Conservation (phyloP, 2,329 filamentous ascomycete species). For the Aspergillus alliaceus region DNA sequence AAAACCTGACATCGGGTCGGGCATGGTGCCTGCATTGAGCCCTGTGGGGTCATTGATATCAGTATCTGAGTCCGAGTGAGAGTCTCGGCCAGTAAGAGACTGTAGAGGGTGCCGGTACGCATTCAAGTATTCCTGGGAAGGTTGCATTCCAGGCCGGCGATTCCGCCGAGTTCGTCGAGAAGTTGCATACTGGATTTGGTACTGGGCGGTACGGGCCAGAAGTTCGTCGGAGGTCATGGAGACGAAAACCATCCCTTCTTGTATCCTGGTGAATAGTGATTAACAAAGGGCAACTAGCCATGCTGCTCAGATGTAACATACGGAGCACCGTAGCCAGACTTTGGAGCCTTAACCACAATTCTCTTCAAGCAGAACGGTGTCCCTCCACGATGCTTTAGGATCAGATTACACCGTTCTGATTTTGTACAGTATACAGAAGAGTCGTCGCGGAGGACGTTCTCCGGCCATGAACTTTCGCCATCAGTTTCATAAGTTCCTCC, state of each 20-base stretch:
- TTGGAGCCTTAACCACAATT: slow-evolving; percentile 82
- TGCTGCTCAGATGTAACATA: slow-evolving; percentile 52
- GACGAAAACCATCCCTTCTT: slow-evolving; percentile 90
- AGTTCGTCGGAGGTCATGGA: slow-evolving; percentile 81
- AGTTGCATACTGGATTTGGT: slow-evolving; percentile 67
- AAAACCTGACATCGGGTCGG: slow-evolving; percentile 29
- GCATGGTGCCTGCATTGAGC: slow-evolving; percentile 5
- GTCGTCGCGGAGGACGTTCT: slow-evolving; percentile 83
- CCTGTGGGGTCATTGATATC: slow-evolving; percentile 16
- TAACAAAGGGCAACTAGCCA: slow-evolving; percentile 32
- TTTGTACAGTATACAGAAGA: slow-evolving; percentile 87
- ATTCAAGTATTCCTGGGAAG: slow-evolving; percentile 43
- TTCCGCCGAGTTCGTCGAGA: slow-evolving; percentile 27
- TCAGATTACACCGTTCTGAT: slow-evolving; percentile 80
- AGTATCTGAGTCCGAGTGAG: slow-evolving; percentile 25
- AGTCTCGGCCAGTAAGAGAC: slow-evolving; percentile 21
- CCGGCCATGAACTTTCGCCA: slow-evolving; percentile 61
- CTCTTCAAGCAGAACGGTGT: slow-evolving; percentile 82
- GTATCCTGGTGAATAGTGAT: slow-evolving; percentile 59
- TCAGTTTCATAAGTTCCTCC: slow-evolving; percentile 66
- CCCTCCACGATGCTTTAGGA: slow-evolving; percentile 77
- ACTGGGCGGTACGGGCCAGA: slow-evolving; percentile 69
- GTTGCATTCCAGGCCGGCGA: slow-evolving; percentile 30
- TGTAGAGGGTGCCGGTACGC: slow-evolving; percentile 37
- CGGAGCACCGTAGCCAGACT: slow-evolving; percentile 79